Base-by-base conservation (phyloP, 352 stramenopile genomes). In the Pythium brassicae region DNA sequence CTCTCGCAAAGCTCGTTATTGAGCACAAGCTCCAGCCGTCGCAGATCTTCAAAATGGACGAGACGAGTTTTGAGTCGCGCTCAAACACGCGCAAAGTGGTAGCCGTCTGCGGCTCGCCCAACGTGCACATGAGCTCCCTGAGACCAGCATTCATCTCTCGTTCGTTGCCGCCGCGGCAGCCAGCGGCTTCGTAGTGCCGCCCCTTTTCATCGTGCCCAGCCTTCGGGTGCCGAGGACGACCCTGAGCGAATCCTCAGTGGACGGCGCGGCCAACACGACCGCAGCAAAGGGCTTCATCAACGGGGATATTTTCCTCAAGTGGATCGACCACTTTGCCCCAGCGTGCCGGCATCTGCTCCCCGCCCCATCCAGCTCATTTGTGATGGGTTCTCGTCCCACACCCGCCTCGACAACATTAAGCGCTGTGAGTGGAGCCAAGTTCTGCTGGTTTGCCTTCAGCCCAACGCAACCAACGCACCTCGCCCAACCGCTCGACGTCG, bases 61-160 rank as follows among this genome's bases (percentile, higher is more conserved):
- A 59, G 43, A 52, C 53, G 3, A 43, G 40, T 17, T 59, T 59
- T 19, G 19, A 29, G 8, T 52, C 53, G 32, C 15, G 53, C 14
- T 35, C 53, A 45, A 59, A 59, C 25, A 52, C 53, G 43, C 25
- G 43, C 40, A 59, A 59, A 25, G 53, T 59, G 3, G 19, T 59
- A 15, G 14, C 40, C 26, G 19, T 52, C 14, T 25, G 22, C 12
- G 37, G 23, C 15, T 59, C 37, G 35, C 40, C 53, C n/a, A 59
- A 59, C 40, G 19, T 53, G 23, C 40, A 52, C 20, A 59, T 37
- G 12, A 37, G 32, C 53, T 2, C 10, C 37, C 37, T 5, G 40
- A 51, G 26, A 51, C 35, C 14, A 51, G 34, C 53, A 46, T 59
- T n/a, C 32, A 53, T 39, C 40, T 59, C 27, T 45, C 27, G 27